Evolutionary conservation across 495 filamentous ascomycete genomes (phyloP).

Genomic region (Daldinia caldariorum): DNA sequence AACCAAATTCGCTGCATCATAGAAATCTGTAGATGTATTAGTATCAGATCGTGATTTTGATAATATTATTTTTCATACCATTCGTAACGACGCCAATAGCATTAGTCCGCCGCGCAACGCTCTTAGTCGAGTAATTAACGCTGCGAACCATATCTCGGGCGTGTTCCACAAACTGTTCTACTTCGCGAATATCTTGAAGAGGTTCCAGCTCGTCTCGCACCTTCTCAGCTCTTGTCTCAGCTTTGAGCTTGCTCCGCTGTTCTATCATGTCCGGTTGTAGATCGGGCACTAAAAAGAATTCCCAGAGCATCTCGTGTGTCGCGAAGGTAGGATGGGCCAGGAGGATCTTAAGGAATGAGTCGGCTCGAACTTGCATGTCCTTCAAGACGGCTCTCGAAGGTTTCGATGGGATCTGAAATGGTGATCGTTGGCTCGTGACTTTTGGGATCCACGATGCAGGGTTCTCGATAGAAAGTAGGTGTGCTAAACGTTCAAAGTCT

Average conservation of each 20-base stretch:
- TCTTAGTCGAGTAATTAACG: conserved; percentile 82
- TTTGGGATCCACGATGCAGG: conserved; percentile 94
- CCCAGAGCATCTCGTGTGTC: conserved; percentile 98
- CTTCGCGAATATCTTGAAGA: conserved; percentile 85
- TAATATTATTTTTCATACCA: conserved; percentile 55
- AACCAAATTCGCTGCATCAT: conserved; percentile 71
- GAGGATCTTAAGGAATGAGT: conserved; percentile 86
- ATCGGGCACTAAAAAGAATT: conserved; percentile 98
- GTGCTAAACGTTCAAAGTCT: conserved; percentile 92
- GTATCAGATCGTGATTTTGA: conserved; percentile 35
- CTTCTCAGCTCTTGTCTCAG: conserved; percentile 80
- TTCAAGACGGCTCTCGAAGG: conserved; percentile 87
- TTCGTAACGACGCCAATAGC: conserved; percentile 62
- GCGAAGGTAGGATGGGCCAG: conserved; percentile 92
- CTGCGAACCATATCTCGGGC: conserved; percentile 87
- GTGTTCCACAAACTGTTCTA: conserved; percentile 90
- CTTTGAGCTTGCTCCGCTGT: conserved; percentile 86
- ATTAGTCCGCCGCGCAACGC: conserved; percentile 76
- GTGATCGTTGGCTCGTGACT: conserved; percentile 79
- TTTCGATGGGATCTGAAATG: conserved; percentile 91
- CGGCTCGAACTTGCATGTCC: conserved; percentile 86
- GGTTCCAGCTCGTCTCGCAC: conserved; percentile 88
- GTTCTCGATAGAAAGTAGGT: conserved; percentile 88
- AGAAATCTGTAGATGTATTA: conserved; percentile 66
- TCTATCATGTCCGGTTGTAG: conserved; percentile 90